These are phyloP conservation scores for Suillus occidentalis DNA, from an alignment of 768 basidiomycete species.

Conservation along the genomic window DNA sequence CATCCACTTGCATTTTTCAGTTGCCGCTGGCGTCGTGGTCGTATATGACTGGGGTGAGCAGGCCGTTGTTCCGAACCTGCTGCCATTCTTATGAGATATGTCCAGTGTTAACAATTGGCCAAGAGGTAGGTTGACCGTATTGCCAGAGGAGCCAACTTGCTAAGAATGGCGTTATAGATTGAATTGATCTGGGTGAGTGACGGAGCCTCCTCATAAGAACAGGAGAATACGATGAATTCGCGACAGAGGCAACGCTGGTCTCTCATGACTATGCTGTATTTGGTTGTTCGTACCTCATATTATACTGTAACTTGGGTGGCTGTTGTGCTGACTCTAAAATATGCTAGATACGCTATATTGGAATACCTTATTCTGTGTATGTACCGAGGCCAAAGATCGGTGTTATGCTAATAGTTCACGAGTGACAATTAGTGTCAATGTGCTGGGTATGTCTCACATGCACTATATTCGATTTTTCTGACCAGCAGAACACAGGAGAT, in stretches of 20 bases:
- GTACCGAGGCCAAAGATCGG: not conserved
- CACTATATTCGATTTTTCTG: not conserved
- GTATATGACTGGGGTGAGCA: not conserved
- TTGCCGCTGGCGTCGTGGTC: not conserved
- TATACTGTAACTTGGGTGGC: not conserved
- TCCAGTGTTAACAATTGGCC: not conserved
- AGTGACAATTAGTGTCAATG: not conserved
- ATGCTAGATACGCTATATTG: not conserved
- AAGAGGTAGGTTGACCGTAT: not conserved
- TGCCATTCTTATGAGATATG: not conserved
- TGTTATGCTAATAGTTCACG: not conserved
- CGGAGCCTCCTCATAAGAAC: not conserved
- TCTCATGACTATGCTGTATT: not conserved
- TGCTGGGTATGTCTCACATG: not conserved
- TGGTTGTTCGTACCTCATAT: not conserved
- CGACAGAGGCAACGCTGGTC: not conserved
- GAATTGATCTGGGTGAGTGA: not conserved
- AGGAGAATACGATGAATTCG: not conserved
- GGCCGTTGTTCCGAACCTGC: not conserved
- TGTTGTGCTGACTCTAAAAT: not conserved
- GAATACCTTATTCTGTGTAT: not conserved
- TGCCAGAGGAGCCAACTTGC: not conserved
- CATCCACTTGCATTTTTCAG: not conserved
- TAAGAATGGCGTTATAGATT: not conserved
- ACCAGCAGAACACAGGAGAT: not conserved